phyloP scores from a whole-genome alignment of 139 green algal genomes.

The Zygnema circumcarinatum region DNA sequence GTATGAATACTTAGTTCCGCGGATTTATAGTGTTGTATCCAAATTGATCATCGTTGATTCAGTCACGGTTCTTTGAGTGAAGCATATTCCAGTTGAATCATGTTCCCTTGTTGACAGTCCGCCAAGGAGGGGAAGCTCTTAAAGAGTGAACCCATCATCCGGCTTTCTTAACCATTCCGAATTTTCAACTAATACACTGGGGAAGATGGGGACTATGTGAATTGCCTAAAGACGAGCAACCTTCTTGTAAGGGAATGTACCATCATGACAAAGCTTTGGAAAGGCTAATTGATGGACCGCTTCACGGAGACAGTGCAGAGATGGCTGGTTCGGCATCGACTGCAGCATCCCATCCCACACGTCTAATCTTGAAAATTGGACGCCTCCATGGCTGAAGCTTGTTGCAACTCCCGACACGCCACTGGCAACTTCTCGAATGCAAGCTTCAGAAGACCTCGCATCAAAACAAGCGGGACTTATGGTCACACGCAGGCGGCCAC shows the following conservation, averaged over 20 bases:
- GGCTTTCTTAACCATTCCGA: not conserved
- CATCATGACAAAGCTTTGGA: too few species aligned
- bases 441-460: too few species aligned
- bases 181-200: not conserved
- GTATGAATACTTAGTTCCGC: not conserved
- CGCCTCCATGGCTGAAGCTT: not conserved
- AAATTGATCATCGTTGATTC: too few species aligned
- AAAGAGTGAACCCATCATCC: constrained; percentile 1
- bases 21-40: too few species aligned
- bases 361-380: not conserved
- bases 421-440: not conserved
- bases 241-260: too few species aligned
- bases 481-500: constrained; percentile 3
- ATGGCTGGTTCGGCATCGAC: constrained; percentile 16
- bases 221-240: too few species aligned
- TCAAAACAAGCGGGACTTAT: not conserved
- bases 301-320: not conserved
- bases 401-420: not conserved
- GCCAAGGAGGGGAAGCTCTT: not conserved
- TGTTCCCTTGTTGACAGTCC: too few species aligned
- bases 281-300: too few species aligned
- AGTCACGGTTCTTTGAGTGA: too few species aligned
- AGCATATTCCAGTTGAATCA: too few species aligned
- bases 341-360: constrained; percentile 14
- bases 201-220: too few species aligned